A percentile compares a stretch with the other conserved stretches of the same genome.
phyloP scores from a whole-genome alignment of 2,329 filamentous ascomycete genomes.

The Thermothelomyces thermophilus region DNA sequence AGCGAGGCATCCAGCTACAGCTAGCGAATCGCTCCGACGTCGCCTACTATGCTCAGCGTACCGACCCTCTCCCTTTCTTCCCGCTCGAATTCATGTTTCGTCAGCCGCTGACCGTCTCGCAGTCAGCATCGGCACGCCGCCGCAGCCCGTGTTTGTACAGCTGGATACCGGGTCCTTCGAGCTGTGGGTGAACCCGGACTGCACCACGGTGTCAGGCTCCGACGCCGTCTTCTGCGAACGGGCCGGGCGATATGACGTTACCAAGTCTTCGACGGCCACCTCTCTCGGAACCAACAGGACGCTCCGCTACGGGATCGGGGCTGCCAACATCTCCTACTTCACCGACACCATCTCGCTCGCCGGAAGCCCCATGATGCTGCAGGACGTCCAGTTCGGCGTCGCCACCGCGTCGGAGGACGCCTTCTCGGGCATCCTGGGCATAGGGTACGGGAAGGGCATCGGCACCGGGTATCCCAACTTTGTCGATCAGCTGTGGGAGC shows the following conservation, averaged over 20 bases:
- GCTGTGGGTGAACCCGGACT: constrained; percentile 57
- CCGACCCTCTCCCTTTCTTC: constrained; percentile 21
- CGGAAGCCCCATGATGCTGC: constrained; percentile 36
- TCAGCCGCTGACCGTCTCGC: constrained; percentile 19
- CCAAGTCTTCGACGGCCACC: constrained; percentile 35
- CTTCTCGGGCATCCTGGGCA: constrained; percentile 61
- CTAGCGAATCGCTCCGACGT: constrained; percentile 47
- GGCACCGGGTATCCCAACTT: constrained; percentile 46
- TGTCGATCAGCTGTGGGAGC: constrained; percentile 42
- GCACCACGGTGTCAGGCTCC: constrained; percentile 37
- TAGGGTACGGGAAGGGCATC: constrained; percentile 56
- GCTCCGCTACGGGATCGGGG: constrained; percentile 46
- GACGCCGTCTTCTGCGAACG: constrained; percentile 41
- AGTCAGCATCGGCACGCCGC: constrained; percentile 49
- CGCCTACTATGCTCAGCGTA: constrained; percentile 47
- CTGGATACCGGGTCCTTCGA: constrained; percentile 56
- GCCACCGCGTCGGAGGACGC: constrained; percentile 45
- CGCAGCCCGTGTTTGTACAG: constrained; percentile 47
- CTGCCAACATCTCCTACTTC: constrained; percentile 45
- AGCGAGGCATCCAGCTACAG: constrained; percentile 38
- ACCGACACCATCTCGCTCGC: constrained; percentile 40
- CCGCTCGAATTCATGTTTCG: neutral
- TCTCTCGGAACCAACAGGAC: constrained; percentile 32
- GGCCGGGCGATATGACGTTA: constrained; percentile 39
- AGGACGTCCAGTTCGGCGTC: constrained; percentile 58